phyloP scores from a whole-genome alignment of 2,329 filamentous ascomycete genomes.

The Ramichloridium luteum region DNA sequence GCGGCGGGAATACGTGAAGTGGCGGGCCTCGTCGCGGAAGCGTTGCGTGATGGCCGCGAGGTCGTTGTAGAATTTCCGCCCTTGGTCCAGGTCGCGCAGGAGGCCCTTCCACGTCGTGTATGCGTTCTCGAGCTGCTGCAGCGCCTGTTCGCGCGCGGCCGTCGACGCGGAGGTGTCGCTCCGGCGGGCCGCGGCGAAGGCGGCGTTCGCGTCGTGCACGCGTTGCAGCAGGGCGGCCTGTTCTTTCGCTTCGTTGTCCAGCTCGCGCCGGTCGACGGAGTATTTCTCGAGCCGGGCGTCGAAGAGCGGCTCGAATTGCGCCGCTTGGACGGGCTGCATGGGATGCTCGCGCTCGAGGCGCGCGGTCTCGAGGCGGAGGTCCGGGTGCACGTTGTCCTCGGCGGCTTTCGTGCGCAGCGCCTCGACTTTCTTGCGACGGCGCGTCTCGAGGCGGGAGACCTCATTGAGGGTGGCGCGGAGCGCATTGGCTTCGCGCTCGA shows the following conservation, averaged over 20 bases:
- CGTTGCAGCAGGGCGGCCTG: conserved; percentile 61
- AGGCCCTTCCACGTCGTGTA: conserved; percentile 97
- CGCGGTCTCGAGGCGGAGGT: conserved; percentile 70
- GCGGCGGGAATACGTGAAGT: conserved; percentile 68
- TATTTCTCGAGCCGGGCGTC: conserved; percentile 72
- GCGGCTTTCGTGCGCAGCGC: conserved; percentile 65
- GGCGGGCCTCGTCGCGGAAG: conserved; percentile 68
- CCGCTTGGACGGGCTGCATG: conserved; percentile 70
- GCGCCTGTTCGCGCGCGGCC: conserved; percentile 67
- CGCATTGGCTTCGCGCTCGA: conserved; percentile 66
- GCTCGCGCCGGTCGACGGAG: conserved; percentile 60
- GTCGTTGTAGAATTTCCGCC: conserved; percentile 94
- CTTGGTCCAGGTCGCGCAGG: conserved; percentile 78
- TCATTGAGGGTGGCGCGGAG: conserved; percentile 76
- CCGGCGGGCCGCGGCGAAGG: conserved; percentile 60
- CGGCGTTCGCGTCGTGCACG: conserved; percentile 61
- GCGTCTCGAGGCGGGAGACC: conserved; percentile 67
- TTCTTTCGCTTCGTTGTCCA: conserved; percentile 61
- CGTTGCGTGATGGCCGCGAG: conserved; percentile 73
- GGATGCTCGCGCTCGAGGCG: conserved; percentile 77
- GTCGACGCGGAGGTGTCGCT: conserved; percentile 47
- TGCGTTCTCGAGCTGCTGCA: conserved; percentile 80
- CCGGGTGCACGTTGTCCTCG: conserved; percentile 73
- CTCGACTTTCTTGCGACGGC: conserved; percentile 68
- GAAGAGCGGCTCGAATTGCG: conserved; percentile 87